Evolutionary conservation across 2,329 filamentous ascomycete genomes (phyloP).

Genomic region (Xylaria sp.): DNA sequence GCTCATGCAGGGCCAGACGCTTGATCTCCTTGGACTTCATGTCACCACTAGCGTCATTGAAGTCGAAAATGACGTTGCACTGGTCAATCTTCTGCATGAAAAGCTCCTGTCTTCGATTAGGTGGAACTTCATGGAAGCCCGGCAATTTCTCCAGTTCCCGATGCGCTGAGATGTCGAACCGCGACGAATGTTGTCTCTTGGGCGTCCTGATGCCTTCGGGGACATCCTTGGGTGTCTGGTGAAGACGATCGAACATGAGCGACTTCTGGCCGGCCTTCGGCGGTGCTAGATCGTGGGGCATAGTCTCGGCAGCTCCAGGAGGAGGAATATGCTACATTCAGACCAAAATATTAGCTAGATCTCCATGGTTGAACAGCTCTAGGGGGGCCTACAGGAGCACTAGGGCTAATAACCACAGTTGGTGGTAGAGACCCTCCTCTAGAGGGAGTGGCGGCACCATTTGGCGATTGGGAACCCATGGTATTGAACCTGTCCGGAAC

Average conservation of each 20-base stretch:
- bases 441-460: constrained; percentile 63
- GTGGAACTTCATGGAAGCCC: constrained; percentile 96
- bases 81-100: constrained; percentile 99
- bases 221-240: constrained; percentile 94
- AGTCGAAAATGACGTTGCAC: constrained; percentile 99
- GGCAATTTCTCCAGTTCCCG: constrained; percentile 96
- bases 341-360: constrained; percentile 13
- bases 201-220: constrained; percentile 94
- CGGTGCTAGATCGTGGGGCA: constrained; percentile 95
- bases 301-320: constrained; percentile 91
- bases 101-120: constrained; percentile 89
- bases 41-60: constrained; percentile 95
- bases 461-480: constrained; percentile 45
- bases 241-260: constrained; percentile 82
- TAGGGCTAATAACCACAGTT: constrained; percentile 92
- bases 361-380: no score
- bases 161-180: constrained; percentile 97
- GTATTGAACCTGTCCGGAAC: constrained; percentile 42
- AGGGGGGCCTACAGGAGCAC: constrained; percentile 72
- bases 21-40: constrained; percentile 99
- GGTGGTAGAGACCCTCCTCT: constrained; percentile 69
- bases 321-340: constrained; percentile 77
- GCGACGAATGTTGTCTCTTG: constrained; percentile 94
- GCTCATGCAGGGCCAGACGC: constrained; percentile 88
- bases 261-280: constrained; percentile 92